Evolutionary conservation across 257 asterid species (phyloP), one percentile per base, ranked within the genome.

Genomic region (Solanum pennellii): DNA sequence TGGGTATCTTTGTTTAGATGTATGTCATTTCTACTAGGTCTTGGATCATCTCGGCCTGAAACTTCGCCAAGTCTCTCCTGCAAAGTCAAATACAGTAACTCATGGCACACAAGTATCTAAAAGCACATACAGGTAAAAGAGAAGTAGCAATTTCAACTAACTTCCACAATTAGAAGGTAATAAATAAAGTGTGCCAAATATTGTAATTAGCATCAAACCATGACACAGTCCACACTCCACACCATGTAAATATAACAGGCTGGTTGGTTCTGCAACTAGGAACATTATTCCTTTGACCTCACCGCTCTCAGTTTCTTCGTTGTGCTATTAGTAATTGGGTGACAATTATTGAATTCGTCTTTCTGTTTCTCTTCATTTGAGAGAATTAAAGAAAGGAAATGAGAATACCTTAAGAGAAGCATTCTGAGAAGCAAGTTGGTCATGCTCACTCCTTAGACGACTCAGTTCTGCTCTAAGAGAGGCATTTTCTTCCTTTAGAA

Each of bases 341-440:
- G 20, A 52, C 44, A 80, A 18, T 39, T 80, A 47, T 29, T 47
- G 44, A 29, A 47, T 80, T 44, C 21, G 1, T 74, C 85, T 11
- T 47, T 80, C 68, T 27, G 18, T 16, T 27, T 79, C 62, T 79
- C n/a, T 79, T 79, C 41, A n/a, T 45, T 27, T 47, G 44, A 80
- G 62, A 29, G 39, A 47, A 18, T 27, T 18, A 31, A 47, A 73
- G 84, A 42, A 47, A 52, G 83, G 59, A 60, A 60, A 76, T 47
- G 8, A n/a, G 80, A 86, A 86, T 94, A 97, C 99, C 99, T 97
- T 94, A 21, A 97, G 93, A 87, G 98, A 89, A 72, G 94, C 94
- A 94, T 96, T 96, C 90, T 95, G 98, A 83, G 97, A 92, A 80
- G 87, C 91, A 85, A 96, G 95, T 60, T 93, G 95, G 56, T 97